These are phyloP conservation scores for Aspergillus sparsus DNA, from an alignment of 495 filamentous ascomycete species.

Conservation along the genomic window DNA sequence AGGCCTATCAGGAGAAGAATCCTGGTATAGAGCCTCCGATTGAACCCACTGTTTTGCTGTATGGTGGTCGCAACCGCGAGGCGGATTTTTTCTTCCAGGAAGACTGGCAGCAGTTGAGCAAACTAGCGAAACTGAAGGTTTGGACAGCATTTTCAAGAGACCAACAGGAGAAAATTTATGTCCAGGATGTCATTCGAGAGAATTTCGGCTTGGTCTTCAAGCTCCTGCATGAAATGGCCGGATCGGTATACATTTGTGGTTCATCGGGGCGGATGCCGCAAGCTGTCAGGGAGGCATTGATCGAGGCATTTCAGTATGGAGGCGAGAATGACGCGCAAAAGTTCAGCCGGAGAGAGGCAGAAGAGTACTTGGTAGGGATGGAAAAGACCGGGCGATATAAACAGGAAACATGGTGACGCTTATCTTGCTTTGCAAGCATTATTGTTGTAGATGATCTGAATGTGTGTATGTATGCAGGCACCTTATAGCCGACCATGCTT, in stretches of 20 bases:
- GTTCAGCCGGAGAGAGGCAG: constrained; percentile 52
- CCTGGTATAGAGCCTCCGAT: constrained; percentile 32
- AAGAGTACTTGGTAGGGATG: constrained; percentile 58
- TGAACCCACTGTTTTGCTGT: constrained; percentile 60
- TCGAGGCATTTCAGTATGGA: constrained; percentile 61
- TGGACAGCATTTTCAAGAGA: constrained; percentile 84
- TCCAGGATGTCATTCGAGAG: constrained; percentile 78
- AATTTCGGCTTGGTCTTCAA: constrained; percentile 58
- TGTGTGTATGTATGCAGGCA: too few relatives aligned
- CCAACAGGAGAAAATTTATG: constrained; percentile 76
- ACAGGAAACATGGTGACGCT: constrained; percentile 72
- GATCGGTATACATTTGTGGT: constrained; percentile 77
- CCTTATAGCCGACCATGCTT: too few relatives aligned
- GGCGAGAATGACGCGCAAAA: constrained; percentile 22
- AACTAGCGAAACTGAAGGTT: constrained; percentile 52
- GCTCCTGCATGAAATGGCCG: constrained; percentile 53
- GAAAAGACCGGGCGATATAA: constrained; percentile 71
- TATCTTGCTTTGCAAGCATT: not conserved
- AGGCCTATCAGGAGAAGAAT: constrained; percentile 40
- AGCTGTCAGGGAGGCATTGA: constrained; percentile 78
- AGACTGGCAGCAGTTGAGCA: constrained; percentile 63
- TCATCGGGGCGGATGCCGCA: constrained; percentile 84
- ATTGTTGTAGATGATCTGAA: too few relatives aligned
- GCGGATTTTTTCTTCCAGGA: constrained; percentile 78
- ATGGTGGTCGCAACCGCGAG: constrained; percentile 70